Conservation (phyloP, 2,329 filamentous ascomycete genomes). For the Hymenoscyphus scutula region DNA sequence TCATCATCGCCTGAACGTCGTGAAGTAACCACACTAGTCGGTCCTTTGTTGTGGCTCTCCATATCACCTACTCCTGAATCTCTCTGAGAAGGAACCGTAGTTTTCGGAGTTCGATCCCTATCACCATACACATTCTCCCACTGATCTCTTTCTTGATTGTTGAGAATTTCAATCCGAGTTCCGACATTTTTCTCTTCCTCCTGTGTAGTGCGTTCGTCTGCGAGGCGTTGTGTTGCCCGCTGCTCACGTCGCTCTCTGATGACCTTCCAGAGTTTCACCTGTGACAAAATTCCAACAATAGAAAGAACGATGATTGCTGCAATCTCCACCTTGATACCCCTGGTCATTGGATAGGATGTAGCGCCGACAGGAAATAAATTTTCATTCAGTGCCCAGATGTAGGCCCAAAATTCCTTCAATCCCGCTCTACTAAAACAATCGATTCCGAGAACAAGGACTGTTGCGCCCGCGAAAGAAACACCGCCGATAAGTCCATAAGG, state of each 20-base stretch:
- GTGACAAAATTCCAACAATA: slow-evolving; percentile 74
- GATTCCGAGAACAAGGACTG: slow-evolving; percentile 75
- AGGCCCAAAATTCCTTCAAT: slow-evolving; percentile 94
- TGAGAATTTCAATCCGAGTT: slow-evolving; percentile 61
- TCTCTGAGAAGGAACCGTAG: slow-evolving; percentile 19
- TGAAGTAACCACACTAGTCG: slow-evolving; percentile 27
- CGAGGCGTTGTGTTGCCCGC: slow-evolving; percentile 49
- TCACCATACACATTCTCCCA: slow-evolving; percentile 81
- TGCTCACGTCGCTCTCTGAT: slow-evolving; percentile 61
- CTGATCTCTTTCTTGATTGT: slow-evolving; percentile 57
- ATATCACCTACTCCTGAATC: slow-evolving; percentile 41
- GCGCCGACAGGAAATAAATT: slow-evolving; percentile 76
- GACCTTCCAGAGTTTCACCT: slow-evolving; percentile 82
- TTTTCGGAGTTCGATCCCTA: slow-evolving; percentile 40
- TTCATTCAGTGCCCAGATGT: slow-evolving; percentile 80
- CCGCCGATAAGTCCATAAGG: slow-evolving; percentile 73
- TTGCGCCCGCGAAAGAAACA: slow-evolving; percentile 80
- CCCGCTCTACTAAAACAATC: slow-evolving; percentile 90
- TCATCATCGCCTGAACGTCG: slow-evolving; percentile 43
- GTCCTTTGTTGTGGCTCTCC: slow-evolving; percentile 46
- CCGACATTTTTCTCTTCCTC: slow-evolving; percentile 70
- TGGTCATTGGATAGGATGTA: slow-evolving; percentile 79
- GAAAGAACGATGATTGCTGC: slow-evolving; percentile 74
- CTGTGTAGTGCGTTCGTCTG: slow-evolving; percentile 53
- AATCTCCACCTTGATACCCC: slow-evolving; percentile 81